Base-by-base conservation (phyloP, 202 grass and related monocot genomes). In the Musa balbisiana region DNA sequence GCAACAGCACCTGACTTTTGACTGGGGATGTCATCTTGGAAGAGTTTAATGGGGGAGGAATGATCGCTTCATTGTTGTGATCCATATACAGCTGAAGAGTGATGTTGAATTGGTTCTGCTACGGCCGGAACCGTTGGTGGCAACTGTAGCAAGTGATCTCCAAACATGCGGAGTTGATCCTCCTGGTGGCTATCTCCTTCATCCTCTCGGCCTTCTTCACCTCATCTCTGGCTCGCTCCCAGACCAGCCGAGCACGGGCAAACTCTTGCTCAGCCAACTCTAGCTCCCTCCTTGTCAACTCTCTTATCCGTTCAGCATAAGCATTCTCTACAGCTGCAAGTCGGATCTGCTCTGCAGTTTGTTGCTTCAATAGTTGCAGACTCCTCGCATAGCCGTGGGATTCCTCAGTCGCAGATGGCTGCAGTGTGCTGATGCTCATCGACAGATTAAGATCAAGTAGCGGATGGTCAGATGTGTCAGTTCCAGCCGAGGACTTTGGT, bases 131-230 rank as follows among this genome's bases (percentile, higher is more conserved):
- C 55, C 81, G 64, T 62, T 87, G 91, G 80, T 80, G 84, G 75
- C 91, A 94, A 49, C 81, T 76, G 74, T 91, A 84, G 89, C 91
- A 94, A 52, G 86, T 94, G 74, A 94, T 91, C 84, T 96, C 92
- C 78, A 89, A 64, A 68, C 76, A 83, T 14, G 84, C 75, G 10
- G 84, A 72, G 52, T 81, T 83, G 76, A 85, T 84, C 52, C 90
- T 83, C 63, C 87, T 82, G 49, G 84, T 43, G 27, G 84, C 85
- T 79, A 94, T 83, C 74, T 91, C 88, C 82, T 98, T 98, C 88
- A 98, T 93, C 73, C 88, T 86, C 81, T 98, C 94, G 33, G 93
- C 94, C 50, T 84, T 80, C 81, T 89, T 86, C 80, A 98, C 84
- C 84, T 98, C 90, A 72, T 88, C 88, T 24, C 88, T 78, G 8